phyloP scores from a whole-genome alignment of 83 land plant genomes.

The Picea mariana region DNA sequence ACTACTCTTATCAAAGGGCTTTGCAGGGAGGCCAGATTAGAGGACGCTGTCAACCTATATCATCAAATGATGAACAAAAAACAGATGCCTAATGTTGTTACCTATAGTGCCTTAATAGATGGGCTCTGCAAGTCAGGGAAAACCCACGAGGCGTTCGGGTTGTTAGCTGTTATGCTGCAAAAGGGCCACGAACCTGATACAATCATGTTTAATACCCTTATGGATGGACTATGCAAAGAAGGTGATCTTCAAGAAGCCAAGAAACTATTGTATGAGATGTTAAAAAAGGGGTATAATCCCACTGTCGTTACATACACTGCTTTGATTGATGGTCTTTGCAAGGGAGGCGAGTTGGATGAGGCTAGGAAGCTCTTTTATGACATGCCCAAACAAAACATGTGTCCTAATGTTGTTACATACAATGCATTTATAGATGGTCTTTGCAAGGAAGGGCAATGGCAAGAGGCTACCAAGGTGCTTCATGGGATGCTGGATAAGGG shows the following conservation, averaged over 20 bases:
- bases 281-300: constrained; percentile 46
- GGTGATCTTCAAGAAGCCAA: constrained; percentile 49
- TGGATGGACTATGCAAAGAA: constrained; percentile 49
- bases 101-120: no score
- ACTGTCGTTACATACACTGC: constrained; percentile 51
- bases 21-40: constrained; percentile 11
- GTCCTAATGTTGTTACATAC: constrained; percentile 59
- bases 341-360: constrained; percentile 22
- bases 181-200: not conserved
- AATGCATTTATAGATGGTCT: constrained; percentile 46
- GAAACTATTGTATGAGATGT: constrained; percentile 34
- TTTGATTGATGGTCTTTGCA: constrained; percentile 52
- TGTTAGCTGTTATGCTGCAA: no score
- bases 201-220: constrained; percentile 55
- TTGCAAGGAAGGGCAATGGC: constrained; percentile 34
- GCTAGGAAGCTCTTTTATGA: constrained; percentile 48
- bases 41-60: not conserved
- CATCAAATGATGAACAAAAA: constrained; percentile 21
- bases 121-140: no score
- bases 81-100: not conserved
- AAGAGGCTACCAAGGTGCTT: constrained; percentile 37
- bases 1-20: constrained; percentile 27
- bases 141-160: no score
- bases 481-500: constrained; percentile 47
- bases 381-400: constrained; percentile 49